These are phyloP conservation scores for Paraglomus brasilianum DNA, from an alignment of 192 early-diverging fungal species.

Conservation along the genomic window DNA sequence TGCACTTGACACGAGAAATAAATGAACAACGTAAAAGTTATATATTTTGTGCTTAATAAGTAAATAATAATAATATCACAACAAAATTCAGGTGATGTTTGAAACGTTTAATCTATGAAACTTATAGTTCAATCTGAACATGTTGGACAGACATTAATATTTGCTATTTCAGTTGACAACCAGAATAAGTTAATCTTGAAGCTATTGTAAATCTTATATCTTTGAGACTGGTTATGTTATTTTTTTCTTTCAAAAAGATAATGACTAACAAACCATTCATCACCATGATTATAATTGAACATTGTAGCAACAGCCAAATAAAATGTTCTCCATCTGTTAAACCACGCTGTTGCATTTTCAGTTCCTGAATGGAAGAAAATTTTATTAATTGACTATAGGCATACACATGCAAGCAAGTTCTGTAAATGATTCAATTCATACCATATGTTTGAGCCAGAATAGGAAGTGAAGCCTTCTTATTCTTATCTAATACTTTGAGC, in stretches of 20 bases:
- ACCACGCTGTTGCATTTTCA: conserved; percentile 51
- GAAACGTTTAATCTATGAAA: too few relatives aligned
- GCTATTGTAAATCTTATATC: too few relatives aligned
- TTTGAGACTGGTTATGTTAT: conserved; percentile 3
- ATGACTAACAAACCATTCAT: conserved; percentile 64
- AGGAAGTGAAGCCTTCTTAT: conserved; percentile 42
- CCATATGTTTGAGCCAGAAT: conserved; percentile 51
- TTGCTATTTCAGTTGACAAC: too few relatives aligned
- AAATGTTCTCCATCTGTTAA: conserved; percentile 62
- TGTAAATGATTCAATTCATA: conserved; percentile 21
- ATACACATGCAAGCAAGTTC: too few relatives aligned
- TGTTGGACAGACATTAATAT: too few relatives aligned
- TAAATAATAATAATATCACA: too few relatives aligned
- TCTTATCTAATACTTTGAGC: conserved; percentile 50
- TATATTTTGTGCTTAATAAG: too few relatives aligned
- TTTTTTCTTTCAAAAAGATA: conserved; percentile 57
- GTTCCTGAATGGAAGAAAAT: not conserved
- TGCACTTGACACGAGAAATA: too few relatives aligned
- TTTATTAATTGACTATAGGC: not conserved
- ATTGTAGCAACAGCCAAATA: conserved; percentile 56
- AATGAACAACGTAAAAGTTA: too few relatives aligned
- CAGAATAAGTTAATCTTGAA: too few relatives aligned
- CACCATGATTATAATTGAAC: conserved; percentile 54
- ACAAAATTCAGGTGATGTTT: too few relatives aligned
- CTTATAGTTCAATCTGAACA: too few relatives aligned